Evolutionary conservation across 345 rosid species (phyloP).

Genomic region (Camelina sativa): DNA sequence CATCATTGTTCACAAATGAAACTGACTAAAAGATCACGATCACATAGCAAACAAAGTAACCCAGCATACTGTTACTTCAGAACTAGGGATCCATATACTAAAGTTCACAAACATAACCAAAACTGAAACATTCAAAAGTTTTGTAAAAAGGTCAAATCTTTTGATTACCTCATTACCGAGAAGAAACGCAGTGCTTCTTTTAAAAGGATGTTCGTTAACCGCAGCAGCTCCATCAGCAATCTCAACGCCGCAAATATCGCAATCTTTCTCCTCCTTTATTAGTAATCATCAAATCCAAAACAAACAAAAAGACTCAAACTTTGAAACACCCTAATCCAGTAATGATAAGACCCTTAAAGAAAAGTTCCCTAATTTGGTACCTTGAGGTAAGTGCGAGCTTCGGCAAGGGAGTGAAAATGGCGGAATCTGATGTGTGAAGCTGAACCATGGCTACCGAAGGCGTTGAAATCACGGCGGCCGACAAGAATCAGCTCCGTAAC

Average conservation of each 20-base stretch:
- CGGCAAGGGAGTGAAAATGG: slow-evolving; percentile 81
- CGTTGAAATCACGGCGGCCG: slow-evolving; percentile 94
- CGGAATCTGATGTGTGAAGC: slow-evolving; percentile 83
- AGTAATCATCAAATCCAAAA: slow-evolving; percentile 10
- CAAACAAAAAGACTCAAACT: slow-evolving; percentile 14
- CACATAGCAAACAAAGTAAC: neutral
- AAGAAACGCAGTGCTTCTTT: slow-evolving; percentile 84
- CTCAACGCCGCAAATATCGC: slow-evolving; percentile 97
- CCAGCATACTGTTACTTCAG: neutral
- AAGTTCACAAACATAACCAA: neutral
- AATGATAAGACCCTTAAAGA: neutral
- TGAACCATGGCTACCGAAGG: slow-evolving; percentile 98
- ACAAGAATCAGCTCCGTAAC: slow-evolving; percentile 84
- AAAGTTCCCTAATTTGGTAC: slow-evolving; percentile 38
- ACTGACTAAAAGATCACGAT: neutral
- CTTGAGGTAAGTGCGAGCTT: slow-evolving; percentile 79
- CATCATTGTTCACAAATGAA: neutral
- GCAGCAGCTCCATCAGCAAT: slow-evolving; percentile 77
- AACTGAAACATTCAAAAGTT: neutral
- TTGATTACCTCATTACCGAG: slow-evolving; percentile 88
- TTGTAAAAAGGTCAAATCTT: neutral
- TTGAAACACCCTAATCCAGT: neutral
- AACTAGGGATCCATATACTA: too few relatives aligned
- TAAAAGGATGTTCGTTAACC: slow-evolving; percentile 79
- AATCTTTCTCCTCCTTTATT: slow-evolving; percentile 68